Conservation (phyloP, 2,329 filamentous ascomycete species). For the Epichloe amarillans region DNA sequence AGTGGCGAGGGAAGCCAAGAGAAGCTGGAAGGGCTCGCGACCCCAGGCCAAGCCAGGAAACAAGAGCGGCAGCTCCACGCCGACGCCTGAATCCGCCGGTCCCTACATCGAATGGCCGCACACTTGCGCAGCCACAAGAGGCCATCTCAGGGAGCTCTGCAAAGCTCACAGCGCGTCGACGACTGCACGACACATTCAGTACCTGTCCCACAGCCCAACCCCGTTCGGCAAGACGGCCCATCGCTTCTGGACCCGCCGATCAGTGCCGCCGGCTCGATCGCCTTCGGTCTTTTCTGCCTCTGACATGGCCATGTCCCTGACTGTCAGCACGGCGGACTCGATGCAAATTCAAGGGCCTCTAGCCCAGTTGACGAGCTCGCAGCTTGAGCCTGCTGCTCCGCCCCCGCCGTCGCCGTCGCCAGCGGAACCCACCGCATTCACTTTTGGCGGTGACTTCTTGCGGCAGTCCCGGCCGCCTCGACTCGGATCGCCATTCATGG, state of each 20-base stretch:
- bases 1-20: slow-evolving; percentile 51
- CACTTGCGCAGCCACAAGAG: slow-evolving; percentile 47
- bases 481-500: slow-evolving; percentile 41
- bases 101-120: slow-evolving; percentile 51
- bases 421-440: slow-evolving; percentile 7
- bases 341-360: slow-evolving; percentile 52
- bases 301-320: slow-evolving; percentile 50
- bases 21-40: slow-evolving; percentile 52
- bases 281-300: slow-evolving; percentile 41
- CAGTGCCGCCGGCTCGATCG: slow-evolving; percentile 32
- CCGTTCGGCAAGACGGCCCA: slow-evolving; percentile 39
- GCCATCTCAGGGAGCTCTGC: slow-evolving; percentile 49
- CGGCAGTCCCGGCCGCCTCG: slow-evolving; percentile 15
- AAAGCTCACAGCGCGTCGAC: slow-evolving; percentile 37
- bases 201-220: slow-evolving; percentile 40
- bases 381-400: slow-evolving; percentile 4
- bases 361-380: slow-evolving; percentile 42
- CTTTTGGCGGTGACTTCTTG: slow-evolving; percentile 10
- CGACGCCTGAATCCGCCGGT: slow-evolving; percentile 32
- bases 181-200: slow-evolving; percentile 29
- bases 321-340: slow-evolving; percentile 47
- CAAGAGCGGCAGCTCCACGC: slow-evolving; percentile 42
- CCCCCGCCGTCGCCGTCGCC: not conserved
- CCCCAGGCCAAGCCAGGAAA: slow-evolving; percentile 18
- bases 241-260: slow-evolving; percentile 35